Percentiles rank a stretch among this genome's conserved stretches.
Evolutionary conservation across 371 early-diverging fungal genomes (phyloP).

Genomic region (Mortierella sp.): DNA sequence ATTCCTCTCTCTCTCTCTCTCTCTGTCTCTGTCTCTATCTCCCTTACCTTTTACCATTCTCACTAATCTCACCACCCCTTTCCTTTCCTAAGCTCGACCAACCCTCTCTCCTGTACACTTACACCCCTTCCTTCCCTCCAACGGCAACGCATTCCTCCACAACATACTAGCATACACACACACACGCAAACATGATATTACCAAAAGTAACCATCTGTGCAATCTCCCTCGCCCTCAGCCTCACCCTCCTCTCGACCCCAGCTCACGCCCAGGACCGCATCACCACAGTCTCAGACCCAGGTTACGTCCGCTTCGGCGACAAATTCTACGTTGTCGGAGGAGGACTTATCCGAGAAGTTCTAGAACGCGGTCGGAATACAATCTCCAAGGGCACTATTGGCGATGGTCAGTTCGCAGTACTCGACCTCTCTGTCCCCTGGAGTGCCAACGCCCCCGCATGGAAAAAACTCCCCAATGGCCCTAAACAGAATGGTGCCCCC

Average conservation of each 20-base stretch:
- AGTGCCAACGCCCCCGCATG: not conserved
- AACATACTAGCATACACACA: not conserved
- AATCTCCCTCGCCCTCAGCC: not conserved
- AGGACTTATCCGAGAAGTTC: not conserved
- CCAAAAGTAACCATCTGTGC: not conserved
- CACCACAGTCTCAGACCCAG: not conserved
- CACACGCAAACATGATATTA: not conserved
- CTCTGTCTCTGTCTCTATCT: not conserved
- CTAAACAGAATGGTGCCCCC: slow-evolving; percentile 2
- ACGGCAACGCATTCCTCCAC: not conserved
- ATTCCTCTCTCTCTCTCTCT: not conserved
- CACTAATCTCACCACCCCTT: not conserved
- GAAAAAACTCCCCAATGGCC: slow-evolving; percentile 19
- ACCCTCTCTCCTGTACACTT: no score
- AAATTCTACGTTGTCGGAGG: not conserved
- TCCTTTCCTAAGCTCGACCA: no score
- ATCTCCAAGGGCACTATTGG: not conserved
- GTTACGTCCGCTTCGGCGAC: not conserved
- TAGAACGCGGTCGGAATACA: not conserved
- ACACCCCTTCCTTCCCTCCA: not conserved
- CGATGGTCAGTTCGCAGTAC: slow-evolving; percentile 14
- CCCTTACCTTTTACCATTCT: not conserved
- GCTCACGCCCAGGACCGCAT: not conserved
- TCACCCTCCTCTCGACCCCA: not conserved
- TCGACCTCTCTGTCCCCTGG: slow-evolving; percentile 21